Evolutionary conservation across 176 grass and related monocot species (phyloP), one percentile per base, ranked within the genome.

Genomic region (Avena insularis): DNA sequence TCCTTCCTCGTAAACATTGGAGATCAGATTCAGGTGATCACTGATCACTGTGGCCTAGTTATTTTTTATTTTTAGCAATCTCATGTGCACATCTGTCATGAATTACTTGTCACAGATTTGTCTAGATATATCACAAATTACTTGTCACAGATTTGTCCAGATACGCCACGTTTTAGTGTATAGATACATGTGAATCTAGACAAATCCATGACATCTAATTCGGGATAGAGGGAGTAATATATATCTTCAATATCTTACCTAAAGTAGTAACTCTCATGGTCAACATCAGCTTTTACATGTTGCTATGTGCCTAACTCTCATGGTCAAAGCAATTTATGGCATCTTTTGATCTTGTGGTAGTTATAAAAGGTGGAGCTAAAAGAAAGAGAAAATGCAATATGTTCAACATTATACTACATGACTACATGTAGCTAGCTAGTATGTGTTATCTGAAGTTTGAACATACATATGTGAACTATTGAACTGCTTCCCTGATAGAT

Each of bases 1-100:
- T 86, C 94, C 58, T 90, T 96, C 13, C 49, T 93, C 2, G 83
- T 93, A 27, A 96, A 96, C 43, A 35, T 93, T 59, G 94, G 85
- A 71, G 91, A 96, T 72, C 94, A 96, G 86, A 86, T 92, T 82
- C 89, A 93, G 87, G 94, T 90, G 46, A 84, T 72, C 38, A 29
- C n/a, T 90, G 46, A 84, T 72, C 38, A 29, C n/a, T 80, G 83
- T 80, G 20, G 46, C 53, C 55, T 19, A 56, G 14, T 76, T 54
- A 76, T 25, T 4, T 77, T 29, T 15, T 77, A 9, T 17, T 77
- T 55, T 31, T 77, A 31, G 27, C 48, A 51, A 51, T 75, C 48
- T 76, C 23, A 76, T 76, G 23, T 51, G 7, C 6, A 7, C 40
- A 5, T 43, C 40, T 43, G 40, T 43, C 40, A 7, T 5, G 40